phyloP scores from a whole-genome alignment of 163 green algal species.

The Chlorella variabilis region DNA sequence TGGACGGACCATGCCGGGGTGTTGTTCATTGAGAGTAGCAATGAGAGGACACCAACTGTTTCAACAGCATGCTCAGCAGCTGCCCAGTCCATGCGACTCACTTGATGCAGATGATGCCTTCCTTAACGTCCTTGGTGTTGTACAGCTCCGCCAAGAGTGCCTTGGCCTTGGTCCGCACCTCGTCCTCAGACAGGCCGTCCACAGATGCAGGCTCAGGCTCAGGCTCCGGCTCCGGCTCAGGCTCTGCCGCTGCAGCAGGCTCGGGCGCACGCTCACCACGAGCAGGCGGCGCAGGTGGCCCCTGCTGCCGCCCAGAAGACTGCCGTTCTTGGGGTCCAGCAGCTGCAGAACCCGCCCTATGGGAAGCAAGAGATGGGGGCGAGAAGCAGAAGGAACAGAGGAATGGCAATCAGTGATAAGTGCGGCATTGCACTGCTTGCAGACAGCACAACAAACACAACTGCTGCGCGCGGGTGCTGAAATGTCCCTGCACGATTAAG shows the following conservation, averaged over 20 bases:
- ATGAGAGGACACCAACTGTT: no score
- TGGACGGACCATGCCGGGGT: no score
- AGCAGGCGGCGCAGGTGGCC: background rate
- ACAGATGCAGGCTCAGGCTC: background rate
- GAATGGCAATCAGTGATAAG: background rate
- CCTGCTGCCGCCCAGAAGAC: background rate
- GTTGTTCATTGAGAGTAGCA: no score
- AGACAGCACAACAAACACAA: background rate
- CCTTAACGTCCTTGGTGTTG: slow-evolving; percentile 56
- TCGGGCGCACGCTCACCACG: background rate
- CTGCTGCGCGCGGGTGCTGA: no score
- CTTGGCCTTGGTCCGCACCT: slow-evolving; percentile 45
- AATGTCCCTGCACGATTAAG: slow-evolving; percentile 30
- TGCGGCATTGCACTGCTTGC: no score
- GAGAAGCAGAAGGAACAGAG: background rate
- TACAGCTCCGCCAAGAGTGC: slow-evolving; percentile 59
- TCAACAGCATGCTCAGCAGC: slow-evolving; percentile 16
- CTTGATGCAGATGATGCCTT: slow-evolving; percentile 42
- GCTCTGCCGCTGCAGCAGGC: background rate
- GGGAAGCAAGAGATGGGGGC: background rate
- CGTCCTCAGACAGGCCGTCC: slow-evolving; percentile 47
- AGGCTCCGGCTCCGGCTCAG: slow-evolving; percentile 9
- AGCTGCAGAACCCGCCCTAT: background rate
- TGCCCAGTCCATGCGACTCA: no score
- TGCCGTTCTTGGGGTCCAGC: slow-evolving; percentile 3